Conservation (phyloP, 2,329 filamentous ascomycete genomes). For the Fusarium palustre region DNA sequence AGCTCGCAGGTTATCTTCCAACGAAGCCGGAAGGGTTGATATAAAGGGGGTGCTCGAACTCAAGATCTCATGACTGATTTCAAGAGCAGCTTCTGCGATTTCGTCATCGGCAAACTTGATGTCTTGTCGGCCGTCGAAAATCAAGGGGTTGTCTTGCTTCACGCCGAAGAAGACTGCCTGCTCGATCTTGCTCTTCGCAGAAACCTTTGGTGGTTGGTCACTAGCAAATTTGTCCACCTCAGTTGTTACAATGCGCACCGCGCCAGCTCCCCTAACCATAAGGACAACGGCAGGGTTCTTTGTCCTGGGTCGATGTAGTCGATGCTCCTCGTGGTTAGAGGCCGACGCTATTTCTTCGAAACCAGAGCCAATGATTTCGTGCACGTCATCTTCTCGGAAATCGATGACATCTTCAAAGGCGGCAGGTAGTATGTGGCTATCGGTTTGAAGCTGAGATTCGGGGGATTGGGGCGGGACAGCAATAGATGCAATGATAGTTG, state of each 20-base stretch:
- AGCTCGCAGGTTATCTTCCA: conserved; percentile 83
- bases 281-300: conserved; percentile 73
- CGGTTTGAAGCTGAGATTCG: conserved; percentile 78
- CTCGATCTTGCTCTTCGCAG: conserved; percentile 88
- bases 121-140: conserved; percentile 77
- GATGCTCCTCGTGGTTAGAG: conserved; percentile 58
- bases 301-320: conserved; percentile 64
- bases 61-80: conserved; percentile 84
- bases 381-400: conserved; percentile 73
- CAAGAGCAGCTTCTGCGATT: conserved; percentile 79
- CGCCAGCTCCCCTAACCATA: conserved; percentile 71
- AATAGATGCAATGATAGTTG: conserved; percentile 82
- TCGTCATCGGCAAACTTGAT: conserved; percentile 76
- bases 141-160: conserved; percentile 85
- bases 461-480: conserved; percentile 75
- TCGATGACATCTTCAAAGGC: conserved; percentile 90
- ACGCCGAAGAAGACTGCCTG: conserved; percentile 94
- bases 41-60: conserved; percentile 81
- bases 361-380: conserved; percentile 73
- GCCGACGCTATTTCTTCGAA: conserved; percentile 66
- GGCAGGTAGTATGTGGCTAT: conserved; percentile 71
- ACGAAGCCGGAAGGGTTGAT: conserved; percentile 75
- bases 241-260: conserved; percentile 68
- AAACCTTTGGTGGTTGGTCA: conserved; percentile 71
- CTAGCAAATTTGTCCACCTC: conserved; percentile 71